Percentiles rank a stretch among this genome's conserved stretches.
These are phyloP conservation scores for Aciculosporium take DNA, from an alignment of 2,329 filamentous ascomycete genomes.

Conservation along the genomic window DNA sequence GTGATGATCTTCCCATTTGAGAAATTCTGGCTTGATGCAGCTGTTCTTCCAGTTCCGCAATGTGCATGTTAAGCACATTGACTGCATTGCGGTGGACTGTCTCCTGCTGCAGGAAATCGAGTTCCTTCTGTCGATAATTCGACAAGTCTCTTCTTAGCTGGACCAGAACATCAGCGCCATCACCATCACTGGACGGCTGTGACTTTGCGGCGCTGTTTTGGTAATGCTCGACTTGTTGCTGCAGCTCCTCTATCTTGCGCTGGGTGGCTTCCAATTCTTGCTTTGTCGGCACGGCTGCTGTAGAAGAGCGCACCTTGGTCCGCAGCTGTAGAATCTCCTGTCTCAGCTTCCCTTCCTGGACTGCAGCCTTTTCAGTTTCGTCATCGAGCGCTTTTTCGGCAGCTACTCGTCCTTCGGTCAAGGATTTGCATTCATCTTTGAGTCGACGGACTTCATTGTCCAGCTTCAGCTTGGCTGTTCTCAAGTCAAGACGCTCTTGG, in stretches of 20 bases:
- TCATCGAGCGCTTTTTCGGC: constrained; percentile 50
- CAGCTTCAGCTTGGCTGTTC: constrained; percentile 51
- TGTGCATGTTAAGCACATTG: constrained; percentile 48
- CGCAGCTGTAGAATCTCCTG: constrained; percentile 41
- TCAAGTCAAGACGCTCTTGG: constrained; percentile 54
- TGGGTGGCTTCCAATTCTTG: constrained; percentile 44
- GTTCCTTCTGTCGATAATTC: constrained; percentile 50
- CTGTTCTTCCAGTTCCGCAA: constrained; percentile 52
- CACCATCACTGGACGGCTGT: constrained; percentile 20
- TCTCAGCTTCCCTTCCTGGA: constrained; percentile 49
- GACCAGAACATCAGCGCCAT: constrained; percentile 40
- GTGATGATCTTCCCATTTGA: constrained; percentile 29
- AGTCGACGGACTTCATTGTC: constrained; percentile 53
- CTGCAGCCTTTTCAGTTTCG: constrained; percentile 50
- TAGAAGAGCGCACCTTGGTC: constrained; percentile 27
- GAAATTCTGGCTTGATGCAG: constrained; percentile 50
- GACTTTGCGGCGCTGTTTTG: constrained; percentile 27
- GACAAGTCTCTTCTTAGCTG: constrained; percentile 48
- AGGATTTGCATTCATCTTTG: constrained; percentile 45
- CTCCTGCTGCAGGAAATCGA: constrained; percentile 51
- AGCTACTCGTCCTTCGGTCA: constrained; percentile 41
- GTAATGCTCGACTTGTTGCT: constrained; percentile 43
- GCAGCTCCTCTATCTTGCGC: constrained; percentile 50
- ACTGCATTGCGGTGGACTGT: constrained; percentile 46
- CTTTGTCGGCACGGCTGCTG: constrained; percentile 31